Base-by-base conservation (phyloP, 1,284 basidiomycete species). In the Ustilago hordei region DNA sequence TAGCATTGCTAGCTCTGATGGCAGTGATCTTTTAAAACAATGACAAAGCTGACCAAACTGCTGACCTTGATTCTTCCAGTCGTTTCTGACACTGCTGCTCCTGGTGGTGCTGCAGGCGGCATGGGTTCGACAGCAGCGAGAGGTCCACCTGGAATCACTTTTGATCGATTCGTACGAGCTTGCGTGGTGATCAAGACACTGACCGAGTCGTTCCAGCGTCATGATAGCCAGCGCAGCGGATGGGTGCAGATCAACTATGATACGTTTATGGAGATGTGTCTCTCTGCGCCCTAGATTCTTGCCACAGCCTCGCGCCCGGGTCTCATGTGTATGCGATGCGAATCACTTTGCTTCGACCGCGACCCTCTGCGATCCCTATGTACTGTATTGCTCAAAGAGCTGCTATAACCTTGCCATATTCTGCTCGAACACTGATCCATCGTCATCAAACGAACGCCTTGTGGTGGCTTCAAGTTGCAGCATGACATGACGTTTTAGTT, bases 101-200 rank as follows among this genome's bases (percentile, higher is more conserved):
- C 23, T 45, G 55, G 45, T 38, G 55, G 50, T 47, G 66, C 47
- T 53, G 55, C 66, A 73, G 75, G 75, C 56, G 66, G 69, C 23
- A 73, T 77, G 60, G 38, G 62, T 50, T 41, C 66, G 28, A 45
- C 60, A n/a, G 64, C 45, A 8, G 56, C 63, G 12, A 31, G 65
- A 32, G 56, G 45, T 15, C 53, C 52, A 7, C 48, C 66, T 3
- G 73, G 73, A 23, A 79, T 81, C 62, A 79, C 73, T 4, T 81
- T 81, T 32, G 79, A 81, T 57, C 60, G 78, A n/a, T 83, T 83
- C 52, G 78, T 83, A 1, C 61, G 81, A 5, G 73, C 71, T 2
- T 81, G 80, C 35, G 80, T 81, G 38, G 79, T 79, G 32, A 69
- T 82, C 76, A 83, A 82, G 71, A 74, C 80, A 13, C 62, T 83